phyloP scores from a whole-genome alignment of 2,329 filamentous ascomycete genomes.

The Dactylella cylindrospora region DNA sequence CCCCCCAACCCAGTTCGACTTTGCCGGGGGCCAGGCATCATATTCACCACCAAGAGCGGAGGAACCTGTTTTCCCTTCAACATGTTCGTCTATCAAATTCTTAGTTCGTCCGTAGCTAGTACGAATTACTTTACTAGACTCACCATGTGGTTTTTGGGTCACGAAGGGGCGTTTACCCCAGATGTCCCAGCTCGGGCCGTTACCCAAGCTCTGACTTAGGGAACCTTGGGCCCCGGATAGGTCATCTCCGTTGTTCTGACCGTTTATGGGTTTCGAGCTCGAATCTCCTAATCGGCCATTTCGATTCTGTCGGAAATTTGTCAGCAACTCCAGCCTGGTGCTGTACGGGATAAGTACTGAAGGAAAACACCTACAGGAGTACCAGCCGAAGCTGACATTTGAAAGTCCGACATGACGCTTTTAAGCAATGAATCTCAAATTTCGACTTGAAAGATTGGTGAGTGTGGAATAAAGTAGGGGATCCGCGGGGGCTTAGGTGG shows the following conservation, averaged over 20 bases:
- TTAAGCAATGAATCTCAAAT: too few species aligned
- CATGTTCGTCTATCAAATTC: slow-evolving; percentile 19
- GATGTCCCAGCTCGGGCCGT: slow-evolving; percentile 42
- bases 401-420: slow-evolving; percentile 8
- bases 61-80: slow-evolving; percentile 48
- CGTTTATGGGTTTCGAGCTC: slow-evolving; percentile 8
- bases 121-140: not conserved
- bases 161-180: slow-evolving; percentile 36
- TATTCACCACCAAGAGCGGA: slow-evolving; percentile 48
- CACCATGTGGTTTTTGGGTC: slow-evolving; percentile 33
- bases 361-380: slow-evolving; percentile 20
- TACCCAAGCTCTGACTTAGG: slow-evolving; percentile 40
- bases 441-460: too few species aligned
- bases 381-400: slow-evolving; percentile 34
- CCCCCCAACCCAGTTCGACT: slow-evolving; percentile 47
- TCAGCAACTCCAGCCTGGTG: too few species aligned
- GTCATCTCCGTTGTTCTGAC: slow-evolving; percentile 30
- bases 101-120: slow-evolving; percentile 5
- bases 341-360: too few species aligned
- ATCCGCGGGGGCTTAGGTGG: too few species aligned
- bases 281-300: slow-evolving; percentile 37
- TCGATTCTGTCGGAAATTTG: slow-evolving; percentile 30
- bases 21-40: slow-evolving; percentile 46
- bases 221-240: slow-evolving; percentile 19
- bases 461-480: too few species aligned